These are phyloP conservation scores for Diaporthe sp. DNA, from an alignment of 2,329 filamentous ascomycete genomes.

Conservation along the genomic window DNA sequence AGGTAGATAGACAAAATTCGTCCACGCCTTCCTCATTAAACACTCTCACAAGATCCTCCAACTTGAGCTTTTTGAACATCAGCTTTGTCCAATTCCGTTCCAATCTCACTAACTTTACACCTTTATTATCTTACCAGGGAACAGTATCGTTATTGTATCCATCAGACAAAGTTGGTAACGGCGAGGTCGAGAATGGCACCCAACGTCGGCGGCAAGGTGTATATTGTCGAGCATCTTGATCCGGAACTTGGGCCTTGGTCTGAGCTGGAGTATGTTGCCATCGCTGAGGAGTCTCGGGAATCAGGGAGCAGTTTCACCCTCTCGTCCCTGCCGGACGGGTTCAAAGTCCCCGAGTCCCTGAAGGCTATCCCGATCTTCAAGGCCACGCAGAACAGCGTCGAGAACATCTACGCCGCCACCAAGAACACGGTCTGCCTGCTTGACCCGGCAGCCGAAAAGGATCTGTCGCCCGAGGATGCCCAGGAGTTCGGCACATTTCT, in stretches of 20 bases:
- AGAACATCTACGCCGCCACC: conserved; percentile 80
- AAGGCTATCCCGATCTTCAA: conserved; percentile 72
- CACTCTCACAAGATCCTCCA: not conserved
- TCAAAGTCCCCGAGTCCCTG: conserved; percentile 74
- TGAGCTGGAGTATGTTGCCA: conserved; percentile 89
- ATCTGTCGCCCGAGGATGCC: conserved; percentile 87
- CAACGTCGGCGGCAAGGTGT: conserved; percentile 72
- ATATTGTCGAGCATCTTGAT: conserved; percentile 97
- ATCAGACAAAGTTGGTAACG: not conserved
- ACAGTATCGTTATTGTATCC: not conserved
- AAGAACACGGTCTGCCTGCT: conserved; percentile 88
- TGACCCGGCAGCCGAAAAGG: conserved; percentile 85
- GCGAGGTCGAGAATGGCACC: conserved; percentile 47
- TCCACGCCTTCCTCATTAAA: not conserved
- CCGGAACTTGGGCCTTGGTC: conserved; percentile 96
- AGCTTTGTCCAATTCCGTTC: not conserved
- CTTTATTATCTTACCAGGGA: not conserved
- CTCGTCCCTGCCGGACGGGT: conserved; percentile 80
- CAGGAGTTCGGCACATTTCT: conserved; percentile 89
- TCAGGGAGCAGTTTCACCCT: conserved; percentile 80
- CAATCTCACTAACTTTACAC: not conserved
- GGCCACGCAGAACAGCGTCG: conserved; percentile 83
- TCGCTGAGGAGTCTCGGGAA: conserved; percentile 83
- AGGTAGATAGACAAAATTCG: conserved; percentile 9
- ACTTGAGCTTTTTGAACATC: not conserved